Evolutionary conservation across 306 rosid genomes (phyloP).

Genomic region (Lotus japonicus): DNA sequence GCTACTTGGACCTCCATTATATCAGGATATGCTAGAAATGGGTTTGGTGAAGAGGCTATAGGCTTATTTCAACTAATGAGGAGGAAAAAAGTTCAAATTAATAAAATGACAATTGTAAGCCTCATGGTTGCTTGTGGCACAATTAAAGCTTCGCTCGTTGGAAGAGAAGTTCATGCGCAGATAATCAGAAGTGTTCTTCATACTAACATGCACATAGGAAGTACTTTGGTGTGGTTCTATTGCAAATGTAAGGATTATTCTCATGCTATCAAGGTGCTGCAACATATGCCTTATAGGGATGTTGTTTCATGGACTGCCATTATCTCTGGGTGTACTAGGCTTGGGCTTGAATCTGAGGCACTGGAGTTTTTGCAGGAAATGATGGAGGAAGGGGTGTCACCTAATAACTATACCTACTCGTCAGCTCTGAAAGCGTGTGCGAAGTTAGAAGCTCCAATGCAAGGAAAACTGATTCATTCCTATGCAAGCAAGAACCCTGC

Average conservation of each 20-base stretch:
- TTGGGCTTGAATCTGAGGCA: conserved; percentile 70
- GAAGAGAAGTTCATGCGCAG: conserved; percentile 85
- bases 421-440: conserved; percentile 88
- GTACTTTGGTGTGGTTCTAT: conserved; percentile 89
- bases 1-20: conserved; percentile 95
- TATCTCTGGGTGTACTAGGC: conserved; percentile 69
- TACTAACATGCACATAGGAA: conserved; percentile 49
- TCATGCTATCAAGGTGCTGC: conserved; percentile 60
- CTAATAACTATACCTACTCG: conserved; percentile 76
- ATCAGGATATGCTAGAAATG: conserved; percentile 84
- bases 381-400: conserved; percentile 77
- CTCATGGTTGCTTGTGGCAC: conserved; percentile 78
- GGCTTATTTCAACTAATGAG: conserved; percentile 59
- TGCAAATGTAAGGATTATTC: conserved; percentile 64
- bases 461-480: conserved; percentile 70
- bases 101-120: conserved; percentile 61
- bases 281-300: conserved; percentile 66
- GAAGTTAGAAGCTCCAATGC: conserved; percentile 43
- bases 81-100: conserved; percentile 44
- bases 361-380: conserved; percentile 58
- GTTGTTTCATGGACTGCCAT: conserved; percentile 95
- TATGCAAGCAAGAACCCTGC: conserved; percentile 69
- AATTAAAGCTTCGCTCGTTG: conserved; percentile 39
- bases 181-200: conserved; percentile 40
- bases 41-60: conserved; percentile 71